Evolutionary conservation across 805 yeast species (phyloP).

Genomic region (Metschnikowia proteae): DNA sequence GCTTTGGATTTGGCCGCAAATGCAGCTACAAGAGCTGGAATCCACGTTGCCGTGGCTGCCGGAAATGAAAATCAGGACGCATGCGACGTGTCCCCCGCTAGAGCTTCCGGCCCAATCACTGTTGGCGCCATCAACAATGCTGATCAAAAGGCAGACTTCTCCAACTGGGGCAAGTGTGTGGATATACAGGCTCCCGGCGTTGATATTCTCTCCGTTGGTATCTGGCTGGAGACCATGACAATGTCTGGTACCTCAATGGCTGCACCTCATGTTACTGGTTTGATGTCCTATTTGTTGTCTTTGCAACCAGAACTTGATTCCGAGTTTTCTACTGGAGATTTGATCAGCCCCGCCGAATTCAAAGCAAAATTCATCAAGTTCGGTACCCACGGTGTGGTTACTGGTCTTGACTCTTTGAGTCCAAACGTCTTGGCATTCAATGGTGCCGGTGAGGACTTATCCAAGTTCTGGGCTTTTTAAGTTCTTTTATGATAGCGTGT

Average conservation of each 20-base stretch:
- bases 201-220: constrained; percentile 59
- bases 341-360: constrained; percentile 42
- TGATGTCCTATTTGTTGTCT: constrained; percentile 49
- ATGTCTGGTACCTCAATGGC: constrained; percentile 83
- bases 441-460: constrained; percentile 20
- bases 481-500: neutral
- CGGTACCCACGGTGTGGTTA: constrained; percentile 47
- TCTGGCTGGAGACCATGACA: constrained; percentile 13
- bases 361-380: constrained; percentile 39
- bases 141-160: constrained; percentile 90
- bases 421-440: constrained; percentile 55
- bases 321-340: constrained; percentile 35
- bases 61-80: constrained; percentile 95
- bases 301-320: constrained; percentile 18
- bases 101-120: constrained; percentile 78
- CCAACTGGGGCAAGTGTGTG: constrained; percentile 93
- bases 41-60: constrained; percentile 94
- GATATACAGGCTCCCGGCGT: constrained; percentile 97
- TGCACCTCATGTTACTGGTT: constrained; percentile 69
- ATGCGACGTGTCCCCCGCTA: constrained; percentile 88
- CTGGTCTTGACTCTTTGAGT: constrained; percentile 47
- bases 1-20: constrained; percentile 83
- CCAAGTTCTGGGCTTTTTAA: constrained; percentile 16
- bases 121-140: constrained; percentile 92
- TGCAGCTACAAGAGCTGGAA: constrained; percentile 84